phyloP scores from a whole-genome alignment of 129 eudicot genomes.

The Logfia minima region DNA sequence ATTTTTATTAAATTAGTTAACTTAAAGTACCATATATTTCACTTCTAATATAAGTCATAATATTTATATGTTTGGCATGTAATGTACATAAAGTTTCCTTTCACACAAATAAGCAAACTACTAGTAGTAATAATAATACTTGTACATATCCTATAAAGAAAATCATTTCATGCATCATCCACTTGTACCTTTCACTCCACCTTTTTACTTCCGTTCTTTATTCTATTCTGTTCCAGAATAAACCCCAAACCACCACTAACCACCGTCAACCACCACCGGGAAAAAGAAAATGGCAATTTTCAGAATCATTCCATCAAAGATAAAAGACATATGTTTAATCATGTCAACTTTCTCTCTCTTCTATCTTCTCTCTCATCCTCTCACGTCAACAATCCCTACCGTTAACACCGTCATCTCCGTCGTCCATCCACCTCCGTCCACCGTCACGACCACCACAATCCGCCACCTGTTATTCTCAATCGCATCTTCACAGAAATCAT shows the following conservation, averaged over 20 bases:
- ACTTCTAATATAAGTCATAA: neutral
- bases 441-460: slow-evolving; percentile 37
- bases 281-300: slow-evolving; percentile 27
- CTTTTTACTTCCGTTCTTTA: neutral
- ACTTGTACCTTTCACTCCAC: slow-evolving; percentile 34
- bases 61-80: neutral
- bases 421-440: slow-evolving; percentile 14
- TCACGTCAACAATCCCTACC: slow-evolving; percentile 29
- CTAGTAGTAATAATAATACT: neutral
- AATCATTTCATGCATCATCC: slow-evolving; percentile 12
- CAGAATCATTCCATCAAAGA: slow-evolving; percentile 25
- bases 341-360: slow-evolving; percentile 35
- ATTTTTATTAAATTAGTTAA: no score
- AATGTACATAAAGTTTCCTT: slow-evolving; percentile 27
- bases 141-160: slow-evolving; percentile 22
- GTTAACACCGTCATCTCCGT: slow-evolving; percentile 31
- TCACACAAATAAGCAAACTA: slow-evolving; percentile 34
- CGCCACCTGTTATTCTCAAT: slow-evolving; percentile 66
- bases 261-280: neutral
- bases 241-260: neutral
- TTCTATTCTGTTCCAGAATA: no score
- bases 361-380: slow-evolving; percentile 48
- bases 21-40: neutral
- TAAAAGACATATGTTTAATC: slow-evolving; percentile 55
- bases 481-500: slow-evolving; percentile 55